These are phyloP conservation scores for Hirsutella minnesotensis DNA, from an alignment of 2,329 filamentous ascomycete genomes.

Conservation along the genomic window DNA sequence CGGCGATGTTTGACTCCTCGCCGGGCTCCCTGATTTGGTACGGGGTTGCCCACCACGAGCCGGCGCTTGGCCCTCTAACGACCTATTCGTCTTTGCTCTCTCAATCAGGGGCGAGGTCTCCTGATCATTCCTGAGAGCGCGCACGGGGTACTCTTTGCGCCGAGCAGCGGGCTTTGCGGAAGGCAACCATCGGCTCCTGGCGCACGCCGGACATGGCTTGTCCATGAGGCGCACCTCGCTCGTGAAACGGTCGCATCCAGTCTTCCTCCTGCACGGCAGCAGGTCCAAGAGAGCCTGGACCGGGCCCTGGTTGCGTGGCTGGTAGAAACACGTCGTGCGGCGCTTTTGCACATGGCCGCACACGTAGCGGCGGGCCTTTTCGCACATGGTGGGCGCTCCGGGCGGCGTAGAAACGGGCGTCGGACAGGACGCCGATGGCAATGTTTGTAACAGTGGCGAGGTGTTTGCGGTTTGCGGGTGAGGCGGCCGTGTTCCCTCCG, in stretches of 20 bases:
- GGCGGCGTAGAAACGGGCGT: not conserved
- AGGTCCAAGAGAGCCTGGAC: not conserved
- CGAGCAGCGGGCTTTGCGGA: too few relatives aligned
- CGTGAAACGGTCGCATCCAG: not conserved
- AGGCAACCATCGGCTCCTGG: too few relatives aligned
- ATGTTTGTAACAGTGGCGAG: not conserved
- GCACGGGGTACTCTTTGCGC: too few relatives aligned
- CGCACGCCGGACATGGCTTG: not conserved
- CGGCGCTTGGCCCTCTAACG: too few relatives aligned
- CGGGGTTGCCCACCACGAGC: too few relatives aligned
- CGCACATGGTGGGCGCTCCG: constrained; percentile 8
- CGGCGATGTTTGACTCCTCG: too few relatives aligned
- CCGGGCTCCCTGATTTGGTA: too few relatives aligned
- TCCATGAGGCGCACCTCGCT: not conserved
- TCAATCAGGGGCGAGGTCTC: too few relatives aligned
- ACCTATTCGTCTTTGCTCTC: too few relatives aligned
- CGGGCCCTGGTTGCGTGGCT: not conserved
- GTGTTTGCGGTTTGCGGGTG: not conserved
- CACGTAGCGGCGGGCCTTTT: constrained; percentile 8
- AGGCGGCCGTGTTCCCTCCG: too few relatives aligned
- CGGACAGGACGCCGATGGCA: not conserved
- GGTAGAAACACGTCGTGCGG: not conserved
- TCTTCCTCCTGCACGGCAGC: constrained; percentile 2
- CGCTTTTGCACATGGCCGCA: constrained; percentile 11
- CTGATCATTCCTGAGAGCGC: too few relatives aligned